Base-by-base conservation (phyloP, 108 stramenopile genomes). In the Cyclotella atomus region DNA sequence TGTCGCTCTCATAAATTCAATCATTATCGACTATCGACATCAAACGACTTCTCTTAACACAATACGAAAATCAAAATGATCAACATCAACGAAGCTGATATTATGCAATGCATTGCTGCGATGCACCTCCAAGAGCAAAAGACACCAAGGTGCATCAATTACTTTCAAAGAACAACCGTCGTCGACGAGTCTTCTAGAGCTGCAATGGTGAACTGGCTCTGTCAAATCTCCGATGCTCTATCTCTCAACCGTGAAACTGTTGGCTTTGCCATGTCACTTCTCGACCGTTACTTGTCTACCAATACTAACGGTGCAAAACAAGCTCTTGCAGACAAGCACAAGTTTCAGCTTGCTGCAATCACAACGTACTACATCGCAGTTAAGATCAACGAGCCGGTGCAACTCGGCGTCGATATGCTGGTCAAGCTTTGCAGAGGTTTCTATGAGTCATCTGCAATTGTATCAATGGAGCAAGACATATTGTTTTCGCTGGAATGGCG, bases 291-390 rank as follows among this genome's bases (percentile, higher is more conserved):
- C 70, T 57, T 83, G 24, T 59, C 56, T 27, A 73, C 82, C 15
- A 49, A 41, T 2, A 45, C 30, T 16, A 74, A 67, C 14, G 2
- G 44, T 20, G 66, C 76, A 21, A 23, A 14, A 30, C 28, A 62
- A 27, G 72, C 44, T 23, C 65, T 77, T 23, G 44, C 50, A n/a
- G 35, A 65, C 57, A 76, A 82, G 28, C 57, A 74, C 49, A 41
- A 62, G 43, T 93, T 84, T 70, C 92, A 93, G 55, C 76, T 93
- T 17, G 92, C 87, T n/a, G 79, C 85, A 44, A 73, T 93, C 52
- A 72, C 89, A 23, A 46, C 76, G 15, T 76, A 89, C 30, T 93
- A 88, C 86, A 83, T 84, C 10, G 87, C 92, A 30, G 84, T 90
- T 41, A 93, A 93, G 65, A 82, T 90, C n/a, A 57, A 85, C 70